Base-by-base conservation (phyloP, 2,329 filamentous ascomycete species). In the Cadophora sp. region DNA sequence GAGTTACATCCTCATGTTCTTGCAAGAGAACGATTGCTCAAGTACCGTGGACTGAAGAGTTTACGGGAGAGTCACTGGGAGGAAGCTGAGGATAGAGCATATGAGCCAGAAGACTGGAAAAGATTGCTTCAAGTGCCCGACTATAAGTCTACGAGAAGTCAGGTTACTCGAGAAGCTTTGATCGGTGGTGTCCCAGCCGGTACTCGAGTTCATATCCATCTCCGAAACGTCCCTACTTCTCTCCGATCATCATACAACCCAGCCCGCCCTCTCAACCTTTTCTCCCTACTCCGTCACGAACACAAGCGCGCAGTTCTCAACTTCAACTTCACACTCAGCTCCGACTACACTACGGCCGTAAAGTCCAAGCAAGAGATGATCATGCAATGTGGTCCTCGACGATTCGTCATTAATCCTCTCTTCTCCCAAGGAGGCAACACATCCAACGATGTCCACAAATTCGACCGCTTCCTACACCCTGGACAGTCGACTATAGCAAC, bases 391-490 rank as follows among this genome's bases (percentile, higher is more conserved):
- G 96, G 96, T 24, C 89, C 95, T 13, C 90, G 96, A 61, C 88
- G 96, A 60, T 89, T 97, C 75, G 82, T 94, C 67, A 89, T 97
- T 80, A 95, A 96, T 75, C 96, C 96, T 13, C 83, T 98, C 55
- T 97, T 95, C 83, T 97, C 94, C 0, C 88, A 92, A 76, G 84
- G 87, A n/a, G 95, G 94, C 65, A 93, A 91, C 76, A 97, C 95
- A 0, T 92, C 93, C 58, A 98, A 98, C 81, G 91, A 99, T 76
- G 94, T 99, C 16, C 94, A 98, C 85, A 99, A 99, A 79, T 98
- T 94, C 80, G 92, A 93, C 79, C 91, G 95, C 36, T 99, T 88
- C 81, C 82, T 98, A 6, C 94, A 98, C 78, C 94, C 96, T 0
- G 96, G 96, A 4, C 91, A 93, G 73, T 95, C 92, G 9, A 92